Conservation (phyloP, 345 rosid species). For the Euclidium syriacum region DNA sequence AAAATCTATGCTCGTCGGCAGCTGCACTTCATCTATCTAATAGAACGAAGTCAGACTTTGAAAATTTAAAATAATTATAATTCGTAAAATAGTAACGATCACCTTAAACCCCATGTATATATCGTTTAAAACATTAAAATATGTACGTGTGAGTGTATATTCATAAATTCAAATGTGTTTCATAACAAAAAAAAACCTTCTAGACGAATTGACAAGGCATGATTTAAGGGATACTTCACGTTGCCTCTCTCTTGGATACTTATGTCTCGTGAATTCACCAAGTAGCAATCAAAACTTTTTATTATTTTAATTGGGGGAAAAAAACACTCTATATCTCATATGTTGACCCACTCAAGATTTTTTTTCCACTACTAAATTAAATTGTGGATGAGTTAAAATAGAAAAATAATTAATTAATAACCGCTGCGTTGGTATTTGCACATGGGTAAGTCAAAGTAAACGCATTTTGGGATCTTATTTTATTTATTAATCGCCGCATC, state of each 20-base stretch:
- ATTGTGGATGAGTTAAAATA: constrained; percentile 19
- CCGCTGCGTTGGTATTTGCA: constrained; percentile 26
- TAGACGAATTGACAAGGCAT: constrained; percentile 18
- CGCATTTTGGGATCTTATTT: constrained; percentile 25
- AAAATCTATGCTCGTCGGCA: no score
- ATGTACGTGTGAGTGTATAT: background rate
- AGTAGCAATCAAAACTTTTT: constrained; percentile 17
- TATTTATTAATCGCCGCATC: constrained; percentile 32
- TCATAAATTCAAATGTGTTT: background rate
- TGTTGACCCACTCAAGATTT: constrained; percentile 30
- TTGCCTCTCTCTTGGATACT: constrained; percentile 24
- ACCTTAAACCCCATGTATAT: no score
- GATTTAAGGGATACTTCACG: constrained; percentile 20
- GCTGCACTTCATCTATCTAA: no score
- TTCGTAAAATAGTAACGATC: no score
- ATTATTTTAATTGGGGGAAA: background rate
- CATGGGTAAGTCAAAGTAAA: constrained; percentile 38
- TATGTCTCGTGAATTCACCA: constrained; percentile 23
- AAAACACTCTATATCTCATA: constrained; percentile 9
- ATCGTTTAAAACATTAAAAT: no score
- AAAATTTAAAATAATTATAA: no score
- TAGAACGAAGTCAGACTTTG: no score
- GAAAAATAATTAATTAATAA: constrained; percentile 15
- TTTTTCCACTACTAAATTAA: background rate
- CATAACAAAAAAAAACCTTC: constrained; percentile 13